A percentile compares a stretch with the other conserved stretches of the same genome.
Conservation (phyloP, 352 stramenopile species). For the Globisporangium carolinianum region DNA sequence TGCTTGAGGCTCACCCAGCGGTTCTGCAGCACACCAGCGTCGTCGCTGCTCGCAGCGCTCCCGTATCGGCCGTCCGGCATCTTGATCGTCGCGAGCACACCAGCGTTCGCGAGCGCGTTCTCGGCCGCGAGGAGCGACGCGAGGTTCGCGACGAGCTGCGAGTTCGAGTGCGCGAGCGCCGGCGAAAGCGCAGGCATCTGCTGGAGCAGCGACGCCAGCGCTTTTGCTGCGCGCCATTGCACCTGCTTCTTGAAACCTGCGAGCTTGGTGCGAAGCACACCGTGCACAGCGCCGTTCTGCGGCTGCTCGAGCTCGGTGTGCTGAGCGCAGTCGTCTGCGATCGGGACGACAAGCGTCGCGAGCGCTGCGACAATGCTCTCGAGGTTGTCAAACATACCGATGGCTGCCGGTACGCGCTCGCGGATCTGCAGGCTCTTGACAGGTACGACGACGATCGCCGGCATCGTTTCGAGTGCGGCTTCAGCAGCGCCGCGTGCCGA, state of each 20-base stretch:
- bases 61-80: conserved; percentile 15
- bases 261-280: conserved; percentile 47
- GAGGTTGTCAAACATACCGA: conserved; percentile 75
- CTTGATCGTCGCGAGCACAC: conserved; percentile 10
- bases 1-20: conserved; percentile 71
- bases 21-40: conserved; percentile 34
- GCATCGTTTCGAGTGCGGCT: background rate
- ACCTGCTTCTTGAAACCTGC: conserved; percentile 75
- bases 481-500: background rate
- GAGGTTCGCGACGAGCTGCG: conserved; percentile 58
- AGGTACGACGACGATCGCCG: conserved; percentile 21
- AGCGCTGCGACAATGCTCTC: conserved; percentile 46
- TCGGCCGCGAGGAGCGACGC: conserved; percentile 47
- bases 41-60: conserved; percentile 10
- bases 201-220: conserved; percentile 59
- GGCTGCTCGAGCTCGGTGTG: conserved; percentile 48
- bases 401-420: conserved; percentile 63
- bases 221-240: conserved; percentile 74
- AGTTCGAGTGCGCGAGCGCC: conserved; percentile 38
- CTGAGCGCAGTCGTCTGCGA: conserved; percentile 19
- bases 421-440: conserved; percentile 51
- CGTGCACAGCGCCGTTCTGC: conserved; percentile 58
- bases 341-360: conserved; percentile 38
- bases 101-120: conserved; percentile 28
- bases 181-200: conserved; percentile 47